Percentiles rank a stretch among this genome's conserved stretches.
Conservation (phyloP, 2,329 filamentous ascomycete species). For the Dothideomycetidae sp. region DNA sequence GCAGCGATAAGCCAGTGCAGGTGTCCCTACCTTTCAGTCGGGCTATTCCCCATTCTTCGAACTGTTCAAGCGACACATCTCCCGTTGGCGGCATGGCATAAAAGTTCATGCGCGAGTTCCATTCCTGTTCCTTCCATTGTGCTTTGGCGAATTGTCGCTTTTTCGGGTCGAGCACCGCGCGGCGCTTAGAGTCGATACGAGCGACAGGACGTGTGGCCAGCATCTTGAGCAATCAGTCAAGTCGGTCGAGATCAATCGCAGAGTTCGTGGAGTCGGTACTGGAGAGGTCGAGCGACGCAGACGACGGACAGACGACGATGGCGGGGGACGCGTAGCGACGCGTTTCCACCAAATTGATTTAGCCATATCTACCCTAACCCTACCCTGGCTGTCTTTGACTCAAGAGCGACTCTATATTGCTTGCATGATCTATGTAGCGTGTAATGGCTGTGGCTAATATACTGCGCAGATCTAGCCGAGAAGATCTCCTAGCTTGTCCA, state of each 20-base stretch:
- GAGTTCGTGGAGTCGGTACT: no score
- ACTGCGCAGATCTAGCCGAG: no score
- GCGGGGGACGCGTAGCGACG: slow-evolving; percentile 9
- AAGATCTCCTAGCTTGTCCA: slow-evolving; percentile 73
- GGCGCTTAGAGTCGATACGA: slow-evolving; percentile 52
- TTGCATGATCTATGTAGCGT: no score
- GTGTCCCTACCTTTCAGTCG: slow-evolving; percentile 57
- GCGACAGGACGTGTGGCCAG: slow-evolving; percentile 12
- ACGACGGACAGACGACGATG: no score
- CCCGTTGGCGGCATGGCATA: slow-evolving; percentile 78
- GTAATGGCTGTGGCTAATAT: no score
- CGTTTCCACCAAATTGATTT: slow-evolving; percentile 7
- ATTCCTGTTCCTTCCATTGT: slow-evolving; percentile 61
- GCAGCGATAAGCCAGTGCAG: no score
- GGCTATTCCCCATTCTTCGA: slow-evolving; percentile 97
- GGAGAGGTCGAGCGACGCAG: no score
- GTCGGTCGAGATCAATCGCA: no score
- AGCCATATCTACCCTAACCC: no score
- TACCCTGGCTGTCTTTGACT: background rate
- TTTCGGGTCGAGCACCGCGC: slow-evolving; percentile 61
- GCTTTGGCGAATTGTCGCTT: slow-evolving; percentile 76
- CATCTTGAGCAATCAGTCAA: slow-evolving; percentile 8
- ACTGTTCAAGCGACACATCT: slow-evolving; percentile 91
- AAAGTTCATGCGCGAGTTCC: slow-evolving; percentile 80
- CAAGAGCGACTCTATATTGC: no score